Evolutionary conservation across 1,139 yeast species (phyloP).

Genomic region (Suhomyces anneliseae): DNA sequence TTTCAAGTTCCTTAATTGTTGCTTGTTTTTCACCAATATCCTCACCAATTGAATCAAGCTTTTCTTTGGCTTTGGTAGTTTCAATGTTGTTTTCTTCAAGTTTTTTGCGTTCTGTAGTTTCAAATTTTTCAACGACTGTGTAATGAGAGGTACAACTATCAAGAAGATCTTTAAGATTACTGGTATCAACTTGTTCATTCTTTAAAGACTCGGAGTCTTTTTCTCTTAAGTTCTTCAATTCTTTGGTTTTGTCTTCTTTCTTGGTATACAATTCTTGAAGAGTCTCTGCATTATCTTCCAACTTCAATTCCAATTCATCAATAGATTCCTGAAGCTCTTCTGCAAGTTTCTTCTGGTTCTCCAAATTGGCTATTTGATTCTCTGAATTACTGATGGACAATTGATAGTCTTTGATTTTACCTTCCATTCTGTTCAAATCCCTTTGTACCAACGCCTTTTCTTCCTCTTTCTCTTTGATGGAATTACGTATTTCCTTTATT

Average conservation of each 20-base stretch:
- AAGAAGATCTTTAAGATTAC: slow-evolving; percentile 2
- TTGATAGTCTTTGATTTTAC: slow-evolving; percentile 55
- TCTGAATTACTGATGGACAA: slow-evolving; percentile 58
- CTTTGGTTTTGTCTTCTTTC: slow-evolving; percentile 13
- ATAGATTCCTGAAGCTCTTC: slow-evolving; percentile 4
- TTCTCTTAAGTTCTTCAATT: slow-evolving; percentile 24
- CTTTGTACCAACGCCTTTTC: slow-evolving; percentile 50
- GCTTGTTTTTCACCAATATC: slow-evolving; percentile 28
- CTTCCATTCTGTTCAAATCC: slow-evolving; percentile 52
- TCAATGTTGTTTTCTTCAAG: slow-evolving; percentile 20
- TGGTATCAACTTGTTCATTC: slow-evolving; percentile 8
- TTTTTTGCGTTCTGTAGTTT: slow-evolving; percentile 17
- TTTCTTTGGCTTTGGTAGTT: not conserved
- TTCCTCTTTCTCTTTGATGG: slow-evolving; percentile 44
- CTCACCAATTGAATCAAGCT: slow-evolving; percentile 19
- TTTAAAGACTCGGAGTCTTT: slow-evolving; percentile 22
- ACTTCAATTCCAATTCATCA: not conserved
- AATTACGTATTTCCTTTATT: slow-evolving; percentile 47
- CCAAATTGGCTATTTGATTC: slow-evolving; percentile 44
- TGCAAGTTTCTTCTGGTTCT: slow-evolving; percentile 17
- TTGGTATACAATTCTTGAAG: slow-evolving; percentile 14
- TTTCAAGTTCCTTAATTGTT: slow-evolving; percentile 26
- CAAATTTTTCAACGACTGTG: slow-evolving; percentile 20
- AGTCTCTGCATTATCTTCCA: slow-evolving; percentile 13
- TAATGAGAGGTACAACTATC: slow-evolving; percentile 10